These are phyloP conservation scores for Aspergillus luchuensis DNA, from an alignment of 2,329 filamentous ascomycete genomes.

Conservation along the genomic window DNA sequence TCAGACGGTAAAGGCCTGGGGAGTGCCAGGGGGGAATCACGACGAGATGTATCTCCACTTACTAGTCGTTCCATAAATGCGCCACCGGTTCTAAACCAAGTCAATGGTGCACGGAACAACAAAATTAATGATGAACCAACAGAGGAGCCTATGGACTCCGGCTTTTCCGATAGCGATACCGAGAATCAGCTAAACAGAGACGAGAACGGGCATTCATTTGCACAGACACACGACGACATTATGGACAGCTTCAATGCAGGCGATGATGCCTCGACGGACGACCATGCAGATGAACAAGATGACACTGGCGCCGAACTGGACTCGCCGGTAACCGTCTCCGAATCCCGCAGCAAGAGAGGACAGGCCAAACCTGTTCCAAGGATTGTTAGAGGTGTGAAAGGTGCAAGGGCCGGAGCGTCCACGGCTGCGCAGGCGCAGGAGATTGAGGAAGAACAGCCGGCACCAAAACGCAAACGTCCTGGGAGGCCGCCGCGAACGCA, in stretches of 20 bases:
- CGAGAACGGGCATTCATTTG: slow-evolving; percentile 36
- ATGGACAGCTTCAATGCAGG: slow-evolving; percentile 30
- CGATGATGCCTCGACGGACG: slow-evolving; percentile 27
- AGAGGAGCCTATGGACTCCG: slow-evolving; percentile 26
- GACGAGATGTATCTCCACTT: slow-evolving; percentile 37
- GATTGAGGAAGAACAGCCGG: slow-evolving; percentile 16
- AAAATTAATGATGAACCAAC: slow-evolving; percentile 18
- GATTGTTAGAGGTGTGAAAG: slow-evolving; percentile 19
- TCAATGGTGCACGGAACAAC: slow-evolving; percentile 26
- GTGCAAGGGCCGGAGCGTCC: slow-evolving; percentile 11
- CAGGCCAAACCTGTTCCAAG: slow-evolving; percentile 21
- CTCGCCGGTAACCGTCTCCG: slow-evolving; percentile 16
- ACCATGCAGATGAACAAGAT: slow-evolving; percentile 19
- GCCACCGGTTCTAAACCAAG: slow-evolving; percentile 28
- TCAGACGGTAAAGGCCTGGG: slow-evolving; percentile 35
- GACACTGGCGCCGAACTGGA: slow-evolving; percentile 24
- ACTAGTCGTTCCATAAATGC: slow-evolving; percentile 40
- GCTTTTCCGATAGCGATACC: slow-evolving; percentile 42
- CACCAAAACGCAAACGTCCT: slow-evolving; percentile 32
- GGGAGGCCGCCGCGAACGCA: slow-evolving; percentile 37
- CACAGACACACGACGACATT: slow-evolving; percentile 29
- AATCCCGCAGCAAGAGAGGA: slow-evolving; percentile 17
- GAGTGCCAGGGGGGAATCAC: slow-evolving; percentile 26
- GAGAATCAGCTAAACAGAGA: slow-evolving; percentile 33
- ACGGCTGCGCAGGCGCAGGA: slow-evolving; percentile 20